Evolutionary conservation across 1,284 basidiomycete genomes (phyloP).

Genomic region (Ceratobasidium theobromae): DNA sequence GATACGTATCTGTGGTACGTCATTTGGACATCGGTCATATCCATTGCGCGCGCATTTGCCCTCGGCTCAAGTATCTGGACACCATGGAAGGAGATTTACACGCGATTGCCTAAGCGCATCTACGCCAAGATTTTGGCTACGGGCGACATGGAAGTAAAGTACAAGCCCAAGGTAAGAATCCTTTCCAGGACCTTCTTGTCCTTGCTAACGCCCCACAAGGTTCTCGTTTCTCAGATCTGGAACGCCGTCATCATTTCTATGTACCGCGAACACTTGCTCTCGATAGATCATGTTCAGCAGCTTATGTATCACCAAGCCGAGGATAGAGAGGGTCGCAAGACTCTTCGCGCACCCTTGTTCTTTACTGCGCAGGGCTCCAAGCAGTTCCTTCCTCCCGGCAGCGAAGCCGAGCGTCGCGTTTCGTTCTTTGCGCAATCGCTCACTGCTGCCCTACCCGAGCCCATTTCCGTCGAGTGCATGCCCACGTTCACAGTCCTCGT

Average conservation of each 20-base stretch:
- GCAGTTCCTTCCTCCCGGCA: slow-evolving; percentile 91
- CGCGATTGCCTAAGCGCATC: slow-evolving; percentile 89
- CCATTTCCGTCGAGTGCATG: slow-evolving; percentile 93
- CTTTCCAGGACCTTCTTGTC: not conserved
- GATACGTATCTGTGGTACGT: slow-evolving; percentile 98
- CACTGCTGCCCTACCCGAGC: slow-evolving; percentile 86
- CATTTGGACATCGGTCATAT: slow-evolving; percentile 96
- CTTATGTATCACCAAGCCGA: slow-evolving; percentile 94
- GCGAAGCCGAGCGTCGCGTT: slow-evolving; percentile 92
- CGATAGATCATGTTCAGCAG: slow-evolving; percentile 94
- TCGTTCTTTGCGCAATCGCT: slow-evolving; percentile 97
- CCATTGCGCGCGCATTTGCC: slow-evolving; percentile 84
- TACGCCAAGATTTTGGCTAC: slow-evolving; percentile 92
- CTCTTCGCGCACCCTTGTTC: slow-evolving; percentile 89
- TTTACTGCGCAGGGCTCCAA: slow-evolving; percentile 91
- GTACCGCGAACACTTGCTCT: slow-evolving; percentile 94
- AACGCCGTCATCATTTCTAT: slow-evolving; percentile 99
- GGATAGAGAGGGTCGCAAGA: slow-evolving; percentile 75
- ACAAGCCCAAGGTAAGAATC: slow-evolving; percentile 85
- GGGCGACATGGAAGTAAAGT: slow-evolving; percentile 92
- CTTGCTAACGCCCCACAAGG: slow-evolving; percentile 50
- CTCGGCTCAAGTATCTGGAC: slow-evolving; percentile 96
- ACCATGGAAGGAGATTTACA: slow-evolving; percentile 95
- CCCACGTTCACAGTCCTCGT: slow-evolving; percentile 96
- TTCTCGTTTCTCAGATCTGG: slow-evolving; percentile 96